A percentile compares a stretch with the other conserved stretches of the same genome.
Evolutionary conservation across 202 grass and related monocot genomes (phyloP).

Genomic region (Carex arenaria): DNA sequence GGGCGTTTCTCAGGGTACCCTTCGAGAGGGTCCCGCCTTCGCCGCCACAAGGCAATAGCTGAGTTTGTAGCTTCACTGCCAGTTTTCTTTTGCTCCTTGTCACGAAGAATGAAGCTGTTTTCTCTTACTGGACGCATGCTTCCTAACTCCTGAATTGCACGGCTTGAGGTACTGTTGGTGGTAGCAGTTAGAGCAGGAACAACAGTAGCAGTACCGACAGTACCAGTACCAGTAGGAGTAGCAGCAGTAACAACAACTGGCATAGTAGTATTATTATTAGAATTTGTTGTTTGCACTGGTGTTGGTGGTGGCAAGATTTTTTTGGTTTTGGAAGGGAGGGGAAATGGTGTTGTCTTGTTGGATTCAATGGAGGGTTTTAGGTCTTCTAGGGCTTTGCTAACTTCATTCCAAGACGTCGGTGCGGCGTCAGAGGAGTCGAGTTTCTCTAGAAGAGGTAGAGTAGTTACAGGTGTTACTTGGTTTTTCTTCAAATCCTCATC

Average conservation of each 20-base stretch:
- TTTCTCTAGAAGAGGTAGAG: slow-evolving; percentile 71
- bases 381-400: slow-evolving; percentile 91
- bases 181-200: neutral
- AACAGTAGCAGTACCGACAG: neutral
- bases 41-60: slow-evolving; percentile 29
- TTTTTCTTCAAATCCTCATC: slow-evolving; percentile 24
- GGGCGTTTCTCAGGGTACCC: slow-evolving; percentile 58
- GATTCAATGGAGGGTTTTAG: slow-evolving; percentile 64
- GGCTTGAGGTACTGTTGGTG: slow-evolving; percentile 23
- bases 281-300: neutral
- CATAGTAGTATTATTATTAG: slow-evolving; percentile 2
- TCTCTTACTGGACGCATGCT: slow-evolving; percentile 58
- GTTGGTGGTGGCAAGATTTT: neutral
- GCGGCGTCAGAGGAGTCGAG: slow-evolving; percentile 64
- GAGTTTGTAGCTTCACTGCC: neutral
- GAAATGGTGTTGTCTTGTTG: slow-evolving; percentile 21
- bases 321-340: slow-evolving; percentile 17
- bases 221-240: neutral
- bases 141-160: slow-evolving; percentile 48
- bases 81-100: slow-evolving; percentile 41
- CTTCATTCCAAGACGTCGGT: slow-evolving; percentile 80
- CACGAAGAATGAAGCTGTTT: slow-evolving; percentile 73
- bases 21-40: slow-evolving; percentile 67
- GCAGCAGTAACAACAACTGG: slow-evolving; percentile 7
- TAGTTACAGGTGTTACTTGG: slow-evolving; percentile 26